Percentiles rank a stretch among this genome's conserved stretches.
Evolutionary conservation across 2,329 filamentous ascomycete species (phyloP).

Genomic region (Macroventuria anomochaeta): DNA sequence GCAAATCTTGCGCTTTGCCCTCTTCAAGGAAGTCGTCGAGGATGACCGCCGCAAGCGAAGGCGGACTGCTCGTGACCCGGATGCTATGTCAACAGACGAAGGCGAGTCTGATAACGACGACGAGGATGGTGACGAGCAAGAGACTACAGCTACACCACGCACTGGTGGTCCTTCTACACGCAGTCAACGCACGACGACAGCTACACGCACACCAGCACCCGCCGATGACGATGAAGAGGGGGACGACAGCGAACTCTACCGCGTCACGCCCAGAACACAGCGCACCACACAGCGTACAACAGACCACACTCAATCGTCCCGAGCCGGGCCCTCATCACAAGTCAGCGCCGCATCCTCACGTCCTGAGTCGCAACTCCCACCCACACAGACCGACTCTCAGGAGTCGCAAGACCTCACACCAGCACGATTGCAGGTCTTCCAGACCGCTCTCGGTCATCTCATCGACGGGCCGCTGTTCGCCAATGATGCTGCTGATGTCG

Average conservation of each 20-base stretch:
- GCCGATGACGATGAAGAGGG: slow-evolving; percentile 56
- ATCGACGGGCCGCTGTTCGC: slow-evolving; percentile 84
- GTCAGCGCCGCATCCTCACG: slow-evolving; percentile 80
- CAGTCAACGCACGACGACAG: slow-evolving; percentile 33
- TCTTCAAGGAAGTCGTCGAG: slow-evolving; percentile 93
- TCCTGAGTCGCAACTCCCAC: slow-evolving; percentile 73
- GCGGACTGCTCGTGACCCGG: slow-evolving; percentile 69
- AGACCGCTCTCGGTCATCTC: slow-evolving; percentile 79
- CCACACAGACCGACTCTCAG: slow-evolving; percentile 57
- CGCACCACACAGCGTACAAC: slow-evolving; percentile 54
- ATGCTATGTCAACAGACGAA: slow-evolving; percentile 62
- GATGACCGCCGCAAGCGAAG: slow-evolving; percentile 82
- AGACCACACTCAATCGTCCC: slow-evolving; percentile 36
- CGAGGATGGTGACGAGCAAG: slow-evolving; percentile 60
- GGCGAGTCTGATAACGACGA: slow-evolving; percentile 67
- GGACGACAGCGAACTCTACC: slow-evolving; percentile 63
- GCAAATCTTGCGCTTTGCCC: slow-evolving; percentile 86
- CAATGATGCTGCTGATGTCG: slow-evolving; percentile 80
- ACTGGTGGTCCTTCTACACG: slow-evolving; percentile 50
- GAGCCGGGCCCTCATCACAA: slow-evolving; percentile 59
- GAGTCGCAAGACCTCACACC: slow-evolving; percentile 61
- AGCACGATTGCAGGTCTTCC: slow-evolving; percentile 75
- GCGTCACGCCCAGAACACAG: slow-evolving; percentile 57
- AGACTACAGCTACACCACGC: slow-evolving; percentile 41
- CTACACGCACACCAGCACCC: slow-evolving; percentile 43